Conservation (phyloP, 805 yeast genomes). For the Zygosaccharomyces siamensis region DNA sequence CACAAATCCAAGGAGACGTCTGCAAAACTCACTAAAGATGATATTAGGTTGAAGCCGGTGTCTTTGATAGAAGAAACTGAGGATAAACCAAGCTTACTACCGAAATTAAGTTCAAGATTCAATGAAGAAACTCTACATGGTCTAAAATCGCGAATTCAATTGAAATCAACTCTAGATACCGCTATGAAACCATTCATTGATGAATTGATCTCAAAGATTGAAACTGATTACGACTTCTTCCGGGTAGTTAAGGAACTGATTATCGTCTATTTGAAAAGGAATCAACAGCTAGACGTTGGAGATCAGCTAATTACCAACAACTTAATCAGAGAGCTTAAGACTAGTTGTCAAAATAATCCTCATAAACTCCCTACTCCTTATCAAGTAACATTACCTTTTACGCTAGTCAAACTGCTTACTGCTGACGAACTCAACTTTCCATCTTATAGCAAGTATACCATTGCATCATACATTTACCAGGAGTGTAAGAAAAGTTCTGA, state of each 20-base stretch:
- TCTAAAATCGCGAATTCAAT: constrained; percentile 22
- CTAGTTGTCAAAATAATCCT: constrained; percentile 7
- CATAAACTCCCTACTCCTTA: constrained; percentile 28
- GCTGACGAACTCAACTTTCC: constrained; percentile 17
- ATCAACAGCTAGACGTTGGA: constrained; percentile 12
- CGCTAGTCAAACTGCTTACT: constrained; percentile 20
- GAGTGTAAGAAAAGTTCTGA: constrained; percentile 27
- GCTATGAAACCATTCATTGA: constrained; percentile 23
- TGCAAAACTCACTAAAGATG: constrained; percentile 22
- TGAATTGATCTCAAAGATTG: constrained; percentile 9
- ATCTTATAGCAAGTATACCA: constrained; percentile 24
- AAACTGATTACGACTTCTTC: constrained; percentile 27
- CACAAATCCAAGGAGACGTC: constrained; percentile 13
- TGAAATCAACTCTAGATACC: constrained; percentile 21
- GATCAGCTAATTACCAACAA: constrained; percentile 11
- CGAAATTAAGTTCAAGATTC: constrained; percentile 4
- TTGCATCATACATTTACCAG: constrained; percentile 27
- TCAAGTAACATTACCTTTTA: constrained; percentile 26
- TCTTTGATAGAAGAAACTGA: constrained; percentile 16
- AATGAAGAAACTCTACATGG: constrained; percentile 12
- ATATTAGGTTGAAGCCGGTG: constrained; percentile 26
- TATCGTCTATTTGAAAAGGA: constrained; percentile 11
- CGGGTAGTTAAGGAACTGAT: constrained; percentile 15
- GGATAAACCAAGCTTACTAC: neutral
- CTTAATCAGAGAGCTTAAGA: constrained; percentile 18